phyloP scores from a whole-genome alignment of 1,284 basidiomycete genomes.

The Tilletia walkeri region DNA sequence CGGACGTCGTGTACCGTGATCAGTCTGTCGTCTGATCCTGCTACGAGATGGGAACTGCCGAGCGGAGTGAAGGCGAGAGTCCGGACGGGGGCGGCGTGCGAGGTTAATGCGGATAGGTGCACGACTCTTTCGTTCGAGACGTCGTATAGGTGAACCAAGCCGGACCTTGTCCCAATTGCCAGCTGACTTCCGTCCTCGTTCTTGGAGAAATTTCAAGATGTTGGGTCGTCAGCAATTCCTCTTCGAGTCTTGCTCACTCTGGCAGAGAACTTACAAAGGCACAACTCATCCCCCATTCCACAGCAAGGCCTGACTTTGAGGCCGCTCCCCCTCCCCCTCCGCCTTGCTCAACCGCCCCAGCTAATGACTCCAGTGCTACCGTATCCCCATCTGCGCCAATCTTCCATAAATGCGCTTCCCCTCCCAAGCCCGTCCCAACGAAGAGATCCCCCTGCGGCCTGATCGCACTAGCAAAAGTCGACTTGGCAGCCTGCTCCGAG shows the following conservation, averaged over 20 bases:
- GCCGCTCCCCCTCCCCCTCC: too few relatives aligned
- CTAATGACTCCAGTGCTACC: not conserved
- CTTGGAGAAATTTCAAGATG: not conserved
- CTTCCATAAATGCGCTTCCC: not conserved
- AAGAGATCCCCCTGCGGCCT: slow-evolving; percentile 1
- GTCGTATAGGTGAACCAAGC: not conserved
- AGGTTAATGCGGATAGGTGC: not conserved
- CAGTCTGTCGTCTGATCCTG: not conserved
- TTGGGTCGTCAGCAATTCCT: too few relatives aligned
- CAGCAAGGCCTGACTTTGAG: not conserved
- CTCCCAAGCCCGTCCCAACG: not conserved
- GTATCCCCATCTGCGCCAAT: not conserved
- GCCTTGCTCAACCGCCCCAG: too few relatives aligned
- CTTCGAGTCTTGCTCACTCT: too few relatives aligned
- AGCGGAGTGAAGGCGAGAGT: not conserved
- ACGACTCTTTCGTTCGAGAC: not conserved
- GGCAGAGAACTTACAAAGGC: not conserved
- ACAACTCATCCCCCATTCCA: slow-evolving; percentile 4
- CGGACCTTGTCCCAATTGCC: not conserved
- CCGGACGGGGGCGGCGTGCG: not conserved
- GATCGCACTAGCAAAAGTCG: not conserved
- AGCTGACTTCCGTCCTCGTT: not conserved
- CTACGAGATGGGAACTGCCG: not conserved
- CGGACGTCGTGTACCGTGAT: slow-evolving; percentile 1
- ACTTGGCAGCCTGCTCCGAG: not conserved